Conservation (phyloP, 2,329 filamentous ascomycete genomes). For the Xylariaceae sp. region DNA sequence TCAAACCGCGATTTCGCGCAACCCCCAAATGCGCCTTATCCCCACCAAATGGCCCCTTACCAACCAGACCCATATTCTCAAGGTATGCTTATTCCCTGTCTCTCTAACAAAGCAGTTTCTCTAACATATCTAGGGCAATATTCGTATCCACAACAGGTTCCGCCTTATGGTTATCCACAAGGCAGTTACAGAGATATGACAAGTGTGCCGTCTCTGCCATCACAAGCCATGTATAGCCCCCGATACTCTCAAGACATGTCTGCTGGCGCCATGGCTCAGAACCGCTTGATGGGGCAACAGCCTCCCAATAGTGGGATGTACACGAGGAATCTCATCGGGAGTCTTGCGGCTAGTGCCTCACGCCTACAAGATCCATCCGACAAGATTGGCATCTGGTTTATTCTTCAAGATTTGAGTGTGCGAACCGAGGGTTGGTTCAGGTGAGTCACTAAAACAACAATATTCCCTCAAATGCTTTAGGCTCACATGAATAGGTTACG, state of each 20-base stretch:
- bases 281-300: slow-evolving; percentile 46
- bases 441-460: slow-evolving; percentile 53
- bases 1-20: slow-evolving; percentile 39
- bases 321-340: slow-evolving; percentile 92
- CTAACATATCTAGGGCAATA: slow-evolving; percentile 32
- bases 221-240: slow-evolving; percentile 40
- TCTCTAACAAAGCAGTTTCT: slow-evolving; percentile 1
- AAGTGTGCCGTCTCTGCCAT: slow-evolving; percentile 36
- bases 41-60: slow-evolving; percentile 37
- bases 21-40: slow-evolving; percentile 33
- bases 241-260: slow-evolving; percentile 46
- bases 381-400: slow-evolving; percentile 93
- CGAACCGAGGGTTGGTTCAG: slow-evolving; percentile 90
- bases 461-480: not conserved
- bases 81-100: slow-evolving; percentile 27
- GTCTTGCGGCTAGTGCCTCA: slow-evolving; percentile 86
- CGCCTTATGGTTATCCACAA: slow-evolving; percentile 38
- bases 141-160: slow-evolving; percentile 37
- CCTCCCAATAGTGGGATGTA: slow-evolving; percentile 78
- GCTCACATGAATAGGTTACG: slow-evolving; percentile 53
- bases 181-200: slow-evolving; percentile 38
- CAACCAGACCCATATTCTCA: slow-evolving; percentile 38
- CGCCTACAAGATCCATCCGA: slow-evolving; percentile 78
- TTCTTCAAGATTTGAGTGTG: slow-evolving; percentile 93
- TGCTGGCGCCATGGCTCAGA: slow-evolving; percentile 42